These are phyloP conservation scores for Ogataea minuta DNA, from an alignment of 805 yeast species.

Conservation along the genomic window DNA sequence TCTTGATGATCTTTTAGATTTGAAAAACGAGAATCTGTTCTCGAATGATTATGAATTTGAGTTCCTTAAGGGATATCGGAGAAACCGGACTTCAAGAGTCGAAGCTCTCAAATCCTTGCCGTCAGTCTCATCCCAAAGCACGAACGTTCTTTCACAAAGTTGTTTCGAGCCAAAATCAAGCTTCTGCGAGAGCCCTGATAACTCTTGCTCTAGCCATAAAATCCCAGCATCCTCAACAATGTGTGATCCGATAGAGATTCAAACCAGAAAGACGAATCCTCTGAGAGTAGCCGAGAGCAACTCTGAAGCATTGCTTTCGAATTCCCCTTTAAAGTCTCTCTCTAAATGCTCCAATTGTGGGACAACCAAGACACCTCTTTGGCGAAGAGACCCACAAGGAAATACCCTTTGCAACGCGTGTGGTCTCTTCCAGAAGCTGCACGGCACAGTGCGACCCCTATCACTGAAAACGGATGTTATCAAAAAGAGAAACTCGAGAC, in stretches of 20 bases:
- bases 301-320: background rate
- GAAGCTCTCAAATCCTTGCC: slow-evolving; percentile 22
- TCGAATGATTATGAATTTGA: slow-evolving; percentile 24
- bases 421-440: slow-evolving; percentile 58
- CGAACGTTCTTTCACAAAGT: slow-evolving; percentile 20
- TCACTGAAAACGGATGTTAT: slow-evolving; percentile 57
- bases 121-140: slow-evolving; percentile 24
- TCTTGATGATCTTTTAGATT: slow-evolving; percentile 27
- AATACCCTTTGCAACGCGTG: slow-evolving; percentile 64
- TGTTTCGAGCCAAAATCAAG: background rate
- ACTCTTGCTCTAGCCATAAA: too few species aligned
- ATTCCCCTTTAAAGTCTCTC: slow-evolving; percentile 12
- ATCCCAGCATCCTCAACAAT: too few species aligned
- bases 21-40: slow-evolving; percentile 26
- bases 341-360: slow-evolving; percentile 57
- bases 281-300: too few species aligned
- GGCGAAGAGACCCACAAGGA: slow-evolving; percentile 60
- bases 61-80: slow-evolving; percentile 19
- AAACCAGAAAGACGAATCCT: too few species aligned
- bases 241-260: too few species aligned
- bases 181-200: too few species aligned
- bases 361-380: slow-evolving; percentile 58
- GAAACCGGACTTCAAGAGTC: slow-evolving; percentile 16
- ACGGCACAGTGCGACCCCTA: slow-evolving; percentile 61
- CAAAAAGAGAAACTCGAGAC: slow-evolving; percentile 52